phyloP scores from a whole-genome alignment of 345 rosid species.

The Hypericum androsaemum region DNA sequence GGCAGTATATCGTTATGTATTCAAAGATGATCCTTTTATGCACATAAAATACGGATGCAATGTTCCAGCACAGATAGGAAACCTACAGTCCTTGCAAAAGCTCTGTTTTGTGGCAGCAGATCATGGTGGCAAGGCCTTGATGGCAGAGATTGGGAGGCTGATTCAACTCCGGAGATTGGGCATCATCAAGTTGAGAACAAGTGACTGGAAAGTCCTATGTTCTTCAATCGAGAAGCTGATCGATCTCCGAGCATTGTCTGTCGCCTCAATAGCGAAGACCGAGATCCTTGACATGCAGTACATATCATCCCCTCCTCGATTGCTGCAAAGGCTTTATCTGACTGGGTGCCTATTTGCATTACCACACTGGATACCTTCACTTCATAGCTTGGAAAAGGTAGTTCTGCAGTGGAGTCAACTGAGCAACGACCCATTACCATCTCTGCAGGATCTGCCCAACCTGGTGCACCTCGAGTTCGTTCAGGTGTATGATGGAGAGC shows the following conservation, averaged over 20 bases:
- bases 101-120: conserved; percentile 19
- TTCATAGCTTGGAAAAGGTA: conserved; percentile 14
- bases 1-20: background rate
- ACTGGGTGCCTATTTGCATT: conserved; percentile 14
- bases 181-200: conserved; percentile 11
- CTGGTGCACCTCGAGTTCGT: conserved; percentile 15
- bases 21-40: background rate
- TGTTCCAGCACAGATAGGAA: background rate
- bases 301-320: conserved; percentile 18
- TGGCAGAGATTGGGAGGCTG: conserved; percentile 13
- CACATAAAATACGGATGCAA: background rate
- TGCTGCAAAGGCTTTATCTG: conserved; percentile 19
- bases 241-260: conserved; percentile 11
- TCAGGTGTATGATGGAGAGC: conserved; percentile 13
- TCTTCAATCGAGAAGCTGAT: conserved; percentile 15
- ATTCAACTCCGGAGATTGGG: conserved; percentile 16
- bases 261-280: conserved; percentile 8
- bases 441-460: conserved; percentile 20
- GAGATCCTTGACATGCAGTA: conserved; percentile 16
- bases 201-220: conserved; percentile 13
- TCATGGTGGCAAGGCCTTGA: background rate
- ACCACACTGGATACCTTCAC: conserved; percentile 22
- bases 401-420: conserved; percentile 12
- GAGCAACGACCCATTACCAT: conserved; percentile 9
- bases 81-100: conserved; percentile 1